Evolutionary conservation across 257 asterid genomes (phyloP).

Genomic region (Leonotis leonurus): DNA sequence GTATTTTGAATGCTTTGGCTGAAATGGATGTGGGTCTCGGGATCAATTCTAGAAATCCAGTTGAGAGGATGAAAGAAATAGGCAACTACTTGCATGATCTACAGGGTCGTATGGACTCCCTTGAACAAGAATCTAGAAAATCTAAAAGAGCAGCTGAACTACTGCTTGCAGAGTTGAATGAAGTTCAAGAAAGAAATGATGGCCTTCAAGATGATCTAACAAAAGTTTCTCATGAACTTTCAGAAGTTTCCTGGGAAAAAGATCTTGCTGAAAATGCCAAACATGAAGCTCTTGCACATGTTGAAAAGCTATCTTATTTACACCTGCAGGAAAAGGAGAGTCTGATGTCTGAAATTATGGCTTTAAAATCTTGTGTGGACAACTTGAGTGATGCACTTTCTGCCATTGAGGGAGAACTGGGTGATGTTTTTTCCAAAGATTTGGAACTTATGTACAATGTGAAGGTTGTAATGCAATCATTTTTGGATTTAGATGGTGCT

Average conservation of each 20-base stretch:
- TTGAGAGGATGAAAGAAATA: slow-evolving; percentile 50
- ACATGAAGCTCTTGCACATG: slow-evolving; percentile 53
- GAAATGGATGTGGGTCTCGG: slow-evolving; percentile 38
- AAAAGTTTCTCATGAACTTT: slow-evolving; percentile 45
- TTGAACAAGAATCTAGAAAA: slow-evolving; percentile 69
- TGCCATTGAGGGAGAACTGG: slow-evolving; percentile 41
- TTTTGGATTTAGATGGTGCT: slow-evolving; percentile 30
- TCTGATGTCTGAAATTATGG: slow-evolving; percentile 49
- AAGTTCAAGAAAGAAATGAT: slow-evolving; percentile 95
- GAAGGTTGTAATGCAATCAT: slow-evolving; percentile 42
- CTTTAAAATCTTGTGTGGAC: slow-evolving; percentile 47
- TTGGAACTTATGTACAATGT: slow-evolving; percentile 53
- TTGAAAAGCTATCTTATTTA: slow-evolving; percentile 50
- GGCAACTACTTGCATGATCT: slow-evolving; percentile 44
- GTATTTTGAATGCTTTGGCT: slow-evolving; percentile 41
- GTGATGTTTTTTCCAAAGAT: slow-evolving; percentile 61
- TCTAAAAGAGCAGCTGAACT: slow-evolving; percentile 87
- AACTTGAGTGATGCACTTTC: slow-evolving; percentile 49
- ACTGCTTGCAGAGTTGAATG: slow-evolving; percentile 89
- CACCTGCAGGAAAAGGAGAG: slow-evolving; percentile 64
- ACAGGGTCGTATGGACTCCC: slow-evolving; percentile 35
- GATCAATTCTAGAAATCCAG: slow-evolving; percentile 34
- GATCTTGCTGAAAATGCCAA: slow-evolving; percentile 56
- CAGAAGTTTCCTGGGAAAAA: slow-evolving; percentile 57
- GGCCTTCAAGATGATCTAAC: slow-evolving; percentile 82